Evolutionary conservation across 345 rosid genomes (phyloP), one percentile per base, ranked within the genome.

Genomic region (Syzygium aqueum): DNA sequence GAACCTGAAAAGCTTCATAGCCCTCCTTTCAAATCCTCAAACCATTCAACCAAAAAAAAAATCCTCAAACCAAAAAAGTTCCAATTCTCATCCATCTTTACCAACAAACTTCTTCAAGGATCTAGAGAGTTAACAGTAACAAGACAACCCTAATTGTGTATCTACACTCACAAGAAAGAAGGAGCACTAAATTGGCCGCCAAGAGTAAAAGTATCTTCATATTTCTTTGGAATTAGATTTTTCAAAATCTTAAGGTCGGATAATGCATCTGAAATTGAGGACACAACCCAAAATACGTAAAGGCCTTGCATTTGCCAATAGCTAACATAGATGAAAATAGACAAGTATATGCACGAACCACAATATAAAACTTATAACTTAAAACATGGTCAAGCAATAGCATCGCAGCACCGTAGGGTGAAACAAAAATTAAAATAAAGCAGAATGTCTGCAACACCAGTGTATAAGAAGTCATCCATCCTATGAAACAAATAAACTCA

Each of bases 401-500:
- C 14, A 73, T 9, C 25, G 5, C 80, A 73, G 80, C 49, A 73
- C 46, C 37, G 49, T 37, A 21, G 82, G 49, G 82, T 19, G 49
- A 33, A 33, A 19, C 19, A 73, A 22, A 65, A 37, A 61, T 33
- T 8, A 67, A 46, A 67, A 9, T 37, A 73, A 73, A 27, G 82
- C 21, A 37, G 27, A 73, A 19, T 10, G 14, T 21, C 49, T 0
- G 7, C 2, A 0, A 37, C 49, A 37, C 11, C 82, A 1, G 25
- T 73, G 49, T 37, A 23, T 19, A 59, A 21, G 43, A 65, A 50
- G 61, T 23, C 52, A 77, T 89, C 85, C 5, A 83, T 56, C 77
- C 23, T 23, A 89, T 22, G 82, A 46, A 50, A 53, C 2, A 33
- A 33, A 63, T 57, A 33, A 88, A 89, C 93, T 92, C 86, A 94